phyloP scores from a whole-genome alignment of 2,329 filamentous ascomycete species.

The Trichoderma koningiopsis region DNA sequence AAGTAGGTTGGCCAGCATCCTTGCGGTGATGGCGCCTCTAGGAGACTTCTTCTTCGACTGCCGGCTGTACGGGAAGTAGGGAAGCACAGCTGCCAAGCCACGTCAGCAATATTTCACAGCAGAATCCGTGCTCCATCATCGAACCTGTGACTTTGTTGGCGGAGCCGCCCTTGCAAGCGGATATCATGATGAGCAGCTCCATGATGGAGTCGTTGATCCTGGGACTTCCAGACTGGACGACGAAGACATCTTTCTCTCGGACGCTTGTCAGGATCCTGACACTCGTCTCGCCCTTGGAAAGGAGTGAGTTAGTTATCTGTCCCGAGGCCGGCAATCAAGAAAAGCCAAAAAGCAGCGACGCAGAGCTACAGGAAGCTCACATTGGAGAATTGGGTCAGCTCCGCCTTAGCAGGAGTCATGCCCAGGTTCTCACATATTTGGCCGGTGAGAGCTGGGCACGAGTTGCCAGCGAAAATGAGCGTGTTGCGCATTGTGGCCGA shows the following conservation, averaged over 20 bases:
- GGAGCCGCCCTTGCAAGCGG: constrained; percentile 95
- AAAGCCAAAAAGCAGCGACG: constrained; percentile 2
- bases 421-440: constrained; percentile 70
- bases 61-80: constrained; percentile 98
- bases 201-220: constrained; percentile 99
- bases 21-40: constrained; percentile 90
- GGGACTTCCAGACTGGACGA: constrained; percentile 93
- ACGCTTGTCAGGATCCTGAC: constrained; percentile 74
- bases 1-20: constrained; percentile 95
- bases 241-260: constrained; percentile 97
- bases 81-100: constrained; percentile 68
- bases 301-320: constrained; percentile 28
- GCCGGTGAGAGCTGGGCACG: constrained; percentile 63
- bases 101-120: constrained; percentile 17
- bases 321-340: constrained; percentile 26
- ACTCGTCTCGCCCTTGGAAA: constrained; percentile 65
- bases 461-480: constrained; percentile 68
- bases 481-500: constrained; percentile 61
- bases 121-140: constrained; percentile 34
- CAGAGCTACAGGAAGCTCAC: constrained; percentile 49
- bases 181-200: constrained; percentile 99
- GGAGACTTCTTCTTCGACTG: constrained; percentile 99
- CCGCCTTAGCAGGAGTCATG: constrained; percentile 64
- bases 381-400: constrained; percentile 72
- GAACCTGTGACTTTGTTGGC: constrained; percentile 94